Evolutionary conservation across 305 asterid species (phyloP), one percentile per base, ranked within the genome.

Genomic region (Lippia alba): DNA sequence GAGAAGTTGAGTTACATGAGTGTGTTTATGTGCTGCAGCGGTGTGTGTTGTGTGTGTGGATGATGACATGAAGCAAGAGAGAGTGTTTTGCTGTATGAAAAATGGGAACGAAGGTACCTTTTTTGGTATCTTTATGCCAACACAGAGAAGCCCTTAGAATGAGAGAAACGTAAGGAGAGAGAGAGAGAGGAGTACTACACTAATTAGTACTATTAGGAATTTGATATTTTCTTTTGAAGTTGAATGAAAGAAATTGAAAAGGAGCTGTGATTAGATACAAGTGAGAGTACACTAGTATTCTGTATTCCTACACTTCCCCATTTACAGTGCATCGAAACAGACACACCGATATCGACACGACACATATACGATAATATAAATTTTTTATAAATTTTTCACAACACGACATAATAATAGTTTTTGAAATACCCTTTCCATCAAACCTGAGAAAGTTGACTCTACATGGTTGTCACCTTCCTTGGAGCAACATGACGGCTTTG

Each of bases 71-170:
- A 17, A 73, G 78, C 40, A 70, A 70, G 30, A 56, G 62, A 10
- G 54, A 16, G 72, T 15, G 67, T 32, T 24, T 24, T 55, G 34
- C 67, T 48, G 73, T 66, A 50, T 18, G 61, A 30, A 69, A 79
- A 79, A 67, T 53, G 73, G 75, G 69, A 72, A 75, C 66, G 54
- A 63, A 63, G 56, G 61, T 55, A 78, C 83, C 82, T 77, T 72
- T 72, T 72, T 82, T 72, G 78, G 79, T 56, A 74, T 77, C 81
- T 72, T 77, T 81, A 55, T 73, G 79, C 78, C 71, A 70, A 62
- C 57, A 51, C 69, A 72, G 20, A 71, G 67, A 67, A 61, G 65
- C 71, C 74, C 56, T 50, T 53, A n/a, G 32, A 6, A 20, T 14
- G 61, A 53, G 49, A 54, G 66, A 53, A 8, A 51, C 8, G 54